Base-by-base conservation (phyloP, 352 stramenopile species). In the Phytophthora tentaculata region DNA sequence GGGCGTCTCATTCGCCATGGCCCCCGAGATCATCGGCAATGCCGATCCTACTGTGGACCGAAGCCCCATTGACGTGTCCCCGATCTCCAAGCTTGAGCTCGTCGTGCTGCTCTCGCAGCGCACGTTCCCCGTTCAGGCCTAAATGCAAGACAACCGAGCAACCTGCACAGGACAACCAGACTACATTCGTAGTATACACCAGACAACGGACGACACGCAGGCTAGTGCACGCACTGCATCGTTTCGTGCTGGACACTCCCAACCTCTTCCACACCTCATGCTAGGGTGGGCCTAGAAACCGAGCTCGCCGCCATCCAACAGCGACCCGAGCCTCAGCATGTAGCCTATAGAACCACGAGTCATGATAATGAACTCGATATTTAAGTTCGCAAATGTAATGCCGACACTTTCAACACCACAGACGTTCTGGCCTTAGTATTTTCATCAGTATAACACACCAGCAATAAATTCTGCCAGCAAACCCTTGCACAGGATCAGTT, bases 41-140 rank as follows among this genome's bases (percentile, higher is more conserved):
- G 87, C 87, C 9, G 87, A 95, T 65, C 74, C 81, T 47, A 75
- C 59, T 19, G 81, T 95, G 26, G 87, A 95, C 72, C 87, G 87
- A 61, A 80, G 80, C 17, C 80, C 84, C 19, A 92, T 95, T 45
- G 75, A 90, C 59, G 84, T 93, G 45, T 88, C 84, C n/a, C 84
- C 84, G 26, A 73, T 93, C 61, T 88, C 81, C 28, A 83, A 91
- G 68, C 53, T 92, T 50, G 87, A 95, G 71, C 76, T 95, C 54
- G 39, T 92, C 19, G 61, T 90, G 45, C 71, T 95, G 59, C 77
- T 92, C 29, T 89, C 81, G 28, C 81, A 92, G 69, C 84, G 86
- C 65, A 90, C 74, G 24, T 94, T 94, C 56, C 86, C 86, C 9
- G 67, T 76, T 35, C 75, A 79, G 54, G 73, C 67, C n/a, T 79